A percentile compares a stretch with the other conserved stretches of the same genome.
phyloP scores from a whole-genome alignment of 2,329 filamentous ascomycete genomes.

The Verticillium isaacii region DNA sequence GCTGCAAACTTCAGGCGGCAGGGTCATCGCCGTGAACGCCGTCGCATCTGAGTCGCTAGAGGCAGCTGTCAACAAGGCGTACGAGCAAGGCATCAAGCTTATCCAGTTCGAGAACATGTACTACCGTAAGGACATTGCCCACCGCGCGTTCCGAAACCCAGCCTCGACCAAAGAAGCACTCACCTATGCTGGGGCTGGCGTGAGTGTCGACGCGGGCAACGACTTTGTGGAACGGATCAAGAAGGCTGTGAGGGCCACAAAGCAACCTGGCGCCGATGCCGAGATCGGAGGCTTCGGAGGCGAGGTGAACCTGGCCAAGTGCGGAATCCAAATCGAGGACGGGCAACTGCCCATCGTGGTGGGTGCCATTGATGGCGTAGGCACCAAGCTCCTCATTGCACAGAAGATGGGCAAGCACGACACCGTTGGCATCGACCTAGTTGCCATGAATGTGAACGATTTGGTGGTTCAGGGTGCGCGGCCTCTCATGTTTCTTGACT shows the following conservation, averaged over 20 bases:
- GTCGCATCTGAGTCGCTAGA: conserved; percentile 59
- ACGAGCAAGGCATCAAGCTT: conserved; percentile 62
- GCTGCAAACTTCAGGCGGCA: conserved; percentile 70
- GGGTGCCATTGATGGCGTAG: conserved; percentile 93
- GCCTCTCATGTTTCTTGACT: conserved; percentile 94
- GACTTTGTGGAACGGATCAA: conserved; percentile 91
- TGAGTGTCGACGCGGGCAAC: conserved; percentile 93
- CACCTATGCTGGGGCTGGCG: conserved; percentile 90
- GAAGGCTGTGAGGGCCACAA: conserved; percentile 78
- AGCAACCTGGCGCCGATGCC: conserved; percentile 81
- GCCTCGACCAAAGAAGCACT: conserved; percentile 46
- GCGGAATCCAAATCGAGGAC: conserved; percentile 45
- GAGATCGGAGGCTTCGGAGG: conserved; percentile 96
- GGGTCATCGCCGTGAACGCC: conserved; percentile 80
- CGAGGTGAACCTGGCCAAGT: conserved; percentile 68
- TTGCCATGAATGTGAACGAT: conserved; percentile 99
- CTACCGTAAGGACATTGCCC: conserved; percentile 80
- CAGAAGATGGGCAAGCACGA: conserved; percentile 86
- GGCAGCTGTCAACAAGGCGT: conserved; percentile 74
- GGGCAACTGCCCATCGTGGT: conserved; percentile 68
- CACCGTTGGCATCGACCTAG: conserved; percentile 92
- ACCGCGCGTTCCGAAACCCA: conserved; percentile 58
- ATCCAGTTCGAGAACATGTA: conserved; percentile 81
- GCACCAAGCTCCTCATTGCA: conserved; percentile 94
- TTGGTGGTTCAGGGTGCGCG: conserved; percentile 93